Evolutionary conservation across 75 land plant species (phyloP).

Genomic region (Ceratopteris richardii): DNA sequence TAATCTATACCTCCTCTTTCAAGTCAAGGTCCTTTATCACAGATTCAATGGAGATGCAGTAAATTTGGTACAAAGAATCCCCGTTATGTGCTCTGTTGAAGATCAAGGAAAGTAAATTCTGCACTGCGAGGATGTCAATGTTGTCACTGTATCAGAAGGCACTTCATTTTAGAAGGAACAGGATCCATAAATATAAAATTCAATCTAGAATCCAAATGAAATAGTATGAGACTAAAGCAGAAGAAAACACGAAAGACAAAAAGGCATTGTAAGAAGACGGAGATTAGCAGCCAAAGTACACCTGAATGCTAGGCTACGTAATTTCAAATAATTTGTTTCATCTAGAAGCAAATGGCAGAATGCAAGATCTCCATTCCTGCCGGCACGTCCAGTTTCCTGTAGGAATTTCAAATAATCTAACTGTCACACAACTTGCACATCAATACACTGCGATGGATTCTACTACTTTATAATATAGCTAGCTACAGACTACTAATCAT

Average conservation of each 20-base stretch:
- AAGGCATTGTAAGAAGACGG: no score
- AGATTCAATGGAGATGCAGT: constrained; percentile 37
- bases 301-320: constrained; percentile 89
- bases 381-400: constrained; percentile 97
- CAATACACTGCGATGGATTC: no score
- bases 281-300: no score
- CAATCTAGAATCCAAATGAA: no score
- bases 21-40: constrained; percentile 75
- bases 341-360: constrained; percentile 85
- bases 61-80: background rate
- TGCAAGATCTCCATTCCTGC: constrained; percentile 86
- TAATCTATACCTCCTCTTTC: constrained; percentile 98
- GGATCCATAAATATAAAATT: no score
- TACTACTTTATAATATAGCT: no score
- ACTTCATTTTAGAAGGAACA: no score
- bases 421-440: no score
- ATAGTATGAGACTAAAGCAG: no score
- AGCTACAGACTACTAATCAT: no score
- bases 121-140: constrained; percentile 67
- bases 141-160: constrained; percentile 63
- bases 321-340: constrained; percentile 58
- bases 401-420: constrained; percentile 1
- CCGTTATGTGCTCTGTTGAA: constrained; percentile 14
- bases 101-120: constrained; percentile 55
- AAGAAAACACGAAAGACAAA: constrained; percentile 8